Base-by-base conservation (phyloP, 176 grass and related monocot species). In the Carex parvula region DNA sequence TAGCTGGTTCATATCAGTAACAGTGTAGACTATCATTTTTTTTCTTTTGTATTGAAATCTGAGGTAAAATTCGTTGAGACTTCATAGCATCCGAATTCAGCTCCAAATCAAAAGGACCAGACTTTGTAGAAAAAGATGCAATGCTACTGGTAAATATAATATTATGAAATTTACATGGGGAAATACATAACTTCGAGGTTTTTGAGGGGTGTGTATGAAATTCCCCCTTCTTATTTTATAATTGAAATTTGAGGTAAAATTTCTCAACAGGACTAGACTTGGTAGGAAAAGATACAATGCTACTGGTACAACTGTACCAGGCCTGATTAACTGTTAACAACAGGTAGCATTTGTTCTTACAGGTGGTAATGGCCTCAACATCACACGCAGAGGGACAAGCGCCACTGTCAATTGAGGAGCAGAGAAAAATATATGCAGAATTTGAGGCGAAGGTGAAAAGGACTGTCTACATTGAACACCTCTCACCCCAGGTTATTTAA, bases 401-500 rank as follows among this genome's bases (percentile, higher is more conserved):
- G 8, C 53, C 5, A 16, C 29, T 17, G 3, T 79, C 70, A 76
- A 33, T 79, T 17, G 75, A 87, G 33, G 64, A 91, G 79, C 35
- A 79, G 81, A 89, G 60, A 22, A 62, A 93, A 72, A 62, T 35
- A 16, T 97, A 88, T 82, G 81, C 71, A n/a, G 87, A 90, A 70
- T 97, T 97, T 37, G 44, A 80, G 89, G 84, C 88, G 24, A 94
- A 90, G 75, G 89, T 97, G 55, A 90, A 85, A 46, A 91, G 91
- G 85, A 97, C 91, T 33, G 54, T 97, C 30, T 97, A 90, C 65
- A 69, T 97, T 62, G 89, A 94, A 29, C 89, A 89, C 53, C 70
- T 97, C 18, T 94, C 91, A 60, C 67, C 16, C 56, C 67, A 79
- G 74, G 74, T 79, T 79, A 58, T 79, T 79, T 12, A 39, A 21